Evolutionary conservation across 148 eudicot species (phyloP).

Genomic region (Chenopodium suecicum): DNA sequence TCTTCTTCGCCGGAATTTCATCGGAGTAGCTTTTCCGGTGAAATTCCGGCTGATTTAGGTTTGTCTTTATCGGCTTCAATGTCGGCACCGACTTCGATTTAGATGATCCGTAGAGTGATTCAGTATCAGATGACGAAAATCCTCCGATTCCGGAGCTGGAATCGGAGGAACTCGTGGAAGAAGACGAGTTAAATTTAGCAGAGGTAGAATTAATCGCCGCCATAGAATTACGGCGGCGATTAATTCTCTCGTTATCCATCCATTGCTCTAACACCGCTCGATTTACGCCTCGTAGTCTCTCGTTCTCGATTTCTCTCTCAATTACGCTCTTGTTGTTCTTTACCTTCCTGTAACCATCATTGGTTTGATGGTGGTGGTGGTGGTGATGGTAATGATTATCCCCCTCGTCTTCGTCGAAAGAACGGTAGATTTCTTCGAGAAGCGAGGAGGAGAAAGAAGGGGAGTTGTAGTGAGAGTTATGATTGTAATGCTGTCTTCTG

Average conservation of each 20-base stretch:
- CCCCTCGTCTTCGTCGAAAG: constrained; percentile 49
- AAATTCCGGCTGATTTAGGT: constrained; percentile 5
- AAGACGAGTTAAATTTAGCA: constrained; percentile 19
- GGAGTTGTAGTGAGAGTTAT: constrained; percentile 13
- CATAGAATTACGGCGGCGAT: constrained; percentile 19
- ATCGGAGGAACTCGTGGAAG: constrained; percentile 35
- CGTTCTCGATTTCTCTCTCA: constrained; percentile 18
- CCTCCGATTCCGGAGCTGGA: constrained; percentile 36
- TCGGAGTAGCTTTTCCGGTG: constrained; percentile 47
- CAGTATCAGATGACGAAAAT: constrained; percentile 32
- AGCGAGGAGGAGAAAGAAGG: constrained; percentile 82
- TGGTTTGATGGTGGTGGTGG: neutral
- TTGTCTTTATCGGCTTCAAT: constrained; percentile 30
- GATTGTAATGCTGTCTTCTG: neutral
- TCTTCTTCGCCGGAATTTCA: constrained; percentile 20
- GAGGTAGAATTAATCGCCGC: neutral
- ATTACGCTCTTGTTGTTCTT: constrained; percentile 29
- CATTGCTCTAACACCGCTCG: constrained; percentile 48
- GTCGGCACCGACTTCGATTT: constrained; percentile 1
- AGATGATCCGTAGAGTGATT: constrained; percentile 23
- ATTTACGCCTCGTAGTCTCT: constrained; percentile 24
- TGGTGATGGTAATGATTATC: neutral
- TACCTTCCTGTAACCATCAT: neutral
- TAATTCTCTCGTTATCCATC: constrained; percentile 27
- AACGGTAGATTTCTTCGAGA: constrained; percentile 80